phyloP scores from a whole-genome alignment of 1,284 basidiomycete species.

The Trichosporon coremiiforme region DNA sequence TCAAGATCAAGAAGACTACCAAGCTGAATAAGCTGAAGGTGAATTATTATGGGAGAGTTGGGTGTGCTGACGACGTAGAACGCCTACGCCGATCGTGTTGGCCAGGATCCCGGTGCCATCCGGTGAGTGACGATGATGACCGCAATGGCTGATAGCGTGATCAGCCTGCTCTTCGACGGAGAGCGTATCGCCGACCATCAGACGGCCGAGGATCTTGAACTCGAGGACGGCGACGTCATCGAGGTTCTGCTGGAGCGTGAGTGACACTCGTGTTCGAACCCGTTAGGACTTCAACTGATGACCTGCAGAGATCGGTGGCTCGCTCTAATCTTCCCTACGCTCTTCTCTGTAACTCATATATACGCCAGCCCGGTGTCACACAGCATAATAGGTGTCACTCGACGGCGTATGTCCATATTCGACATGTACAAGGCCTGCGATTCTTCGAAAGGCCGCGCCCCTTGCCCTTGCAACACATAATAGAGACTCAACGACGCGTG shows the following conservation, averaged over 20 bases:
- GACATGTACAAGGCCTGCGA: constrained; percentile 1
- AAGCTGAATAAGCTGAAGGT: constrained; percentile 81
- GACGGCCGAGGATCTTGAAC: constrained; percentile 76
- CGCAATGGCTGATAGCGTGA: background rate
- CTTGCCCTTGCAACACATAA: background rate
- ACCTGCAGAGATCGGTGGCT: constrained; percentile 45
- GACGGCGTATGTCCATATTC: constrained; percentile 6
- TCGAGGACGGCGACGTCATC: constrained; percentile 82
- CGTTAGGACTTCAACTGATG: too few species aligned
- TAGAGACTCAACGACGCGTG: background rate
- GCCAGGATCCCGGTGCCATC: constrained; percentile 81
- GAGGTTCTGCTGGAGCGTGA: constrained; percentile 91
- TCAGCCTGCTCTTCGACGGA: constrained; percentile 84
- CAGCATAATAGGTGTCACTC: constrained; percentile 1
- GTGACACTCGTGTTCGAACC: constrained; percentile 49
- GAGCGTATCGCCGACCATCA: constrained; percentile 78
- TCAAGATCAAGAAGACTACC: constrained; percentile 96
- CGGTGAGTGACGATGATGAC: constrained; percentile 64
- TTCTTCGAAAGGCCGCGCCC: background rate
- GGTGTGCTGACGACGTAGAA: constrained; percentile 61
- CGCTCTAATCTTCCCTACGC: constrained; percentile 16
- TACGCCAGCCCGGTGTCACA: constrained; percentile 1
- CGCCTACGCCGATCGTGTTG: constrained; percentile 91
- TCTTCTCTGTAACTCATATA: background rate
- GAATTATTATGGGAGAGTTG: constrained; percentile 17